phyloP scores from a whole-genome alignment of 257 asterid species.

The Marsdenia floribunda region DNA sequence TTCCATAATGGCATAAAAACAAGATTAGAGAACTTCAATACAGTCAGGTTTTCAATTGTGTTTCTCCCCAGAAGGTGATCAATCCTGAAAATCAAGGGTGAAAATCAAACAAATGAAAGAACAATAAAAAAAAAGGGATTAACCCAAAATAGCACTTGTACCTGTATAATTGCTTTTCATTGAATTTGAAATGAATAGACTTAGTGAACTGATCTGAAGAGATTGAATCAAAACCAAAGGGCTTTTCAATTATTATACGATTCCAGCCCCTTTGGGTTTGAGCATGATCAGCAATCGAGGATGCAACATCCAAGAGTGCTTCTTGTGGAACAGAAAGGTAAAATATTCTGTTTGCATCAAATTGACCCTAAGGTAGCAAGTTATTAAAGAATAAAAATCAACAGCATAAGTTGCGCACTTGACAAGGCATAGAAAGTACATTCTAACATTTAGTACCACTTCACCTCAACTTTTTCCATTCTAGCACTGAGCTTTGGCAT shows the following conservation, averaged over 20 bases:
- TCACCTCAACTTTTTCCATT: constrained; percentile 48
- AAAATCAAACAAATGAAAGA: neutral
- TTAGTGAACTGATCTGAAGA: constrained; percentile 40
- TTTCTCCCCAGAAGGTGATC: constrained; percentile 58
- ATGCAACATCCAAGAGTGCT: constrained; percentile 40
- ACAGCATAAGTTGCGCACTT: neutral
- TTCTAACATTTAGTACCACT: neutral
- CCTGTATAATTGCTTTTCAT: constrained; percentile 49
- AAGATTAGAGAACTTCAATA: constrained; percentile 49
- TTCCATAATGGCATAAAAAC: constrained; percentile 53
- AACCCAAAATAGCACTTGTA: constrained; percentile 3
- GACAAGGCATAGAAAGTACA: constrained; percentile 11
- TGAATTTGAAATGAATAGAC: constrained; percentile 34
- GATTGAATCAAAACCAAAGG: constrained; percentile 38
- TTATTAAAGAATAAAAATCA: constrained; percentile 19
- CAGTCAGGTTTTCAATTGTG: constrained; percentile 48
- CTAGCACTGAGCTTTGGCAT: constrained; percentile 37
- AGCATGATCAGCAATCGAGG: constrained; percentile 35
- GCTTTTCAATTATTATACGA: constrained; percentile 46
- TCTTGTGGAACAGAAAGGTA: constrained; percentile 52
- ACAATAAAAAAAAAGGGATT: neutral
- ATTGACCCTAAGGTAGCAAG: constrained; percentile 30
- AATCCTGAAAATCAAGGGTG: constrained; percentile 32
- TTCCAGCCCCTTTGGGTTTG: constrained; percentile 52
- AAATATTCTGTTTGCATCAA: constrained; percentile 45